These are phyloP conservation scores for Grosmannia clavigera DNA, from an alignment of 2,329 filamentous ascomycete species.

Conservation along the genomic window DNA sequence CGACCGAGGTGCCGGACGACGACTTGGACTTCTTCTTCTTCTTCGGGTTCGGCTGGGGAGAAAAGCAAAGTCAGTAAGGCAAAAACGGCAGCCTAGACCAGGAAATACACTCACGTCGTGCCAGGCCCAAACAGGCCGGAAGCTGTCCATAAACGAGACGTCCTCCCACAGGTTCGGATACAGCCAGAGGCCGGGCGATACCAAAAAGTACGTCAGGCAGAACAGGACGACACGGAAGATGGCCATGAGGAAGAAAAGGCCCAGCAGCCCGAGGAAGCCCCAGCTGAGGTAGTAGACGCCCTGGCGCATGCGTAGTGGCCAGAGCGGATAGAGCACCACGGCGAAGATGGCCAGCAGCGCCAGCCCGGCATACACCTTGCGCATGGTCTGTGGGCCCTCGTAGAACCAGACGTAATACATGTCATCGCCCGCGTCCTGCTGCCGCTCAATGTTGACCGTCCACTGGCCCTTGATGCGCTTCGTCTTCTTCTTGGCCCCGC, in stretches of 20 bases:
- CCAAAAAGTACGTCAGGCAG: conserved; percentile 75
- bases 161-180: conserved; percentile 98
- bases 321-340: conserved; percentile 88
- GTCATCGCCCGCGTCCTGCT: conserved; percentile 77
- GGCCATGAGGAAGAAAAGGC: conserved; percentile 92
- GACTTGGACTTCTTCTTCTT: conserved; percentile 44
- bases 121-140: conserved; percentile 95
- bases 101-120: conserved; percentile 60
- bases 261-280: conserved; percentile 79
- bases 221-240: conserved; percentile 95
- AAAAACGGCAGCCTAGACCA: neutral
- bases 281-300: conserved; percentile 97
- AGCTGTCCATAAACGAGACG: conserved; percentile 95
- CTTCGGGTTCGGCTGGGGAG: conserved; percentile 28
- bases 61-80: conserved; percentile 1
- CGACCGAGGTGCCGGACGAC: conserved; percentile 19
- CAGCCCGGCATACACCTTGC: conserved; percentile 78
- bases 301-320: conserved; percentile 80
- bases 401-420: conserved; percentile 97
- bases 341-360: conserved; percentile 76
- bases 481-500: conserved; percentile 49
- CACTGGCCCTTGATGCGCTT: conserved; percentile 93
- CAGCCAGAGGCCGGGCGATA: conserved; percentile 86
- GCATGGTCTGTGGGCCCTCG: conserved; percentile 86
- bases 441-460: conserved; percentile 90